These are phyloP conservation scores for Corymbia maculata DNA, from an alignment of 345 rosid genomes.

Conservation along the genomic window DNA sequence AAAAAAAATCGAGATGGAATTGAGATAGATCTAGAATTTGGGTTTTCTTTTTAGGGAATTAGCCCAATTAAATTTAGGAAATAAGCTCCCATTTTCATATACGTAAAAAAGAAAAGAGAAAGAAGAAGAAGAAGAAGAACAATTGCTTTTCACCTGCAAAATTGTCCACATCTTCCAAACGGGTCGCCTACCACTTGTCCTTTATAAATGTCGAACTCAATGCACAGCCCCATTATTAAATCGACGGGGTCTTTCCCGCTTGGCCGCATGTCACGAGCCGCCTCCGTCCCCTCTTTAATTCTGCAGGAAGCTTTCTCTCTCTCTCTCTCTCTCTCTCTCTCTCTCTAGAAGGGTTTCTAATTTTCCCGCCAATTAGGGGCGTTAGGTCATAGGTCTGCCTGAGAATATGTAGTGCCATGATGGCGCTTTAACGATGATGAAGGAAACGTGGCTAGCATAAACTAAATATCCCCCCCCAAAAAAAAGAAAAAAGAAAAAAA, in stretches of 20 bases:
- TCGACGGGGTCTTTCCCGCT: neutral
- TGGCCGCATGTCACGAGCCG: neutral
- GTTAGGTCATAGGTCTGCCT: neutral
- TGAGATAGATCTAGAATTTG: neutral
- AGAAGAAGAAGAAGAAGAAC: too few relatives aligned
- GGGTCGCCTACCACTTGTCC: neutral
- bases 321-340: neutral
- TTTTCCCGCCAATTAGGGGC: neutral
- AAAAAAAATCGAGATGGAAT: neutral
- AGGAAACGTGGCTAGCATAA: neutral
- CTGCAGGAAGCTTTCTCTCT: neutral
- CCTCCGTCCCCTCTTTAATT: neutral
- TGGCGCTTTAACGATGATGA: neutral
- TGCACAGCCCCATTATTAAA: neutral
- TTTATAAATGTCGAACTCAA: neutral
- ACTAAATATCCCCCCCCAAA: neutral
- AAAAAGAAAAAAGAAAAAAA: accelerated
- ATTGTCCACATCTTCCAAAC: neutral
- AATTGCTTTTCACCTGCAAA: neutral
- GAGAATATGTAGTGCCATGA: neutral
- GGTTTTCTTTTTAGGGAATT: neutral
- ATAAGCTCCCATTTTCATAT: neutral
- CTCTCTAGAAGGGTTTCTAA: neutral
- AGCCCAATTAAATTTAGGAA: neutral
- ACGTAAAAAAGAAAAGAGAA: neutral